Conservation (phyloP, 192 early-diverging fungal genomes). For the Phycomyces nitens region DNA sequence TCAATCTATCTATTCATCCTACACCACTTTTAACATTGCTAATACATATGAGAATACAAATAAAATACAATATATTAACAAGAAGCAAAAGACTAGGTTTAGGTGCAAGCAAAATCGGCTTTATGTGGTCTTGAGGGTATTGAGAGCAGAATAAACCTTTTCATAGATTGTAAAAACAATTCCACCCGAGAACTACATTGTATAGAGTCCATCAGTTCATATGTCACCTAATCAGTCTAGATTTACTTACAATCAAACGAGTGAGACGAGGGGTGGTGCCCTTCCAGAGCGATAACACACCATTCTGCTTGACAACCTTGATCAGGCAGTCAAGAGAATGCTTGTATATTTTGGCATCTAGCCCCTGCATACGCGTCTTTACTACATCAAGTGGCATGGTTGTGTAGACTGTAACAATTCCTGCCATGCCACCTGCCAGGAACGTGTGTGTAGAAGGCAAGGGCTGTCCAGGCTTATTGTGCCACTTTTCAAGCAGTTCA, state of each 20-base stretch:
- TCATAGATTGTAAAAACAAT: conserved; percentile 87
- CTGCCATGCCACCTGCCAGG: conserved; percentile 79
- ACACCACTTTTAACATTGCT: too few relatives aligned
- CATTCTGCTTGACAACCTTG: conserved; percentile 71
- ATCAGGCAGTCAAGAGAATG: conserved; percentile 71
- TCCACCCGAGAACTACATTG: conserved; percentile 70
- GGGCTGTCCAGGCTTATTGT: conserved; percentile 27
- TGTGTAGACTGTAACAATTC: conserved; percentile 89
- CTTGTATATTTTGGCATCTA: conserved; percentile 67
- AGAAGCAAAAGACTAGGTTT: too few relatives aligned
- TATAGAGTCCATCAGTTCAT: background rate
- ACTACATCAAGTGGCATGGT: conserved; percentile 98
- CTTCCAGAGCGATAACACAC: conserved; percentile 87
- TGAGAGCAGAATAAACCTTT: conserved; percentile 41
- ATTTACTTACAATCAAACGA: conserved; percentile 69
- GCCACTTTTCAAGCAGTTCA: conserved; percentile 35
- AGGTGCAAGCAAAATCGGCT: too few relatives aligned
- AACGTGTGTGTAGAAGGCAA: conserved; percentile 61
- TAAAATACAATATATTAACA: too few relatives aligned
- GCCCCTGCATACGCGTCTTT: conserved; percentile 95
- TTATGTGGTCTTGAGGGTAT: background rate
- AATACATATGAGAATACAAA: too few relatives aligned
- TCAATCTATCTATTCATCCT: background rate
- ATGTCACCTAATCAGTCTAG: conserved; percentile 1
- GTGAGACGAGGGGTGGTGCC: conserved; percentile 89